A percentile compares a stretch with the other conserved stretches of the same genome.
These are phyloP conservation scores for Acanthamoeba sp. DNA, from an alignment of 208 protist species.

Conservation along the genomic window DNA sequence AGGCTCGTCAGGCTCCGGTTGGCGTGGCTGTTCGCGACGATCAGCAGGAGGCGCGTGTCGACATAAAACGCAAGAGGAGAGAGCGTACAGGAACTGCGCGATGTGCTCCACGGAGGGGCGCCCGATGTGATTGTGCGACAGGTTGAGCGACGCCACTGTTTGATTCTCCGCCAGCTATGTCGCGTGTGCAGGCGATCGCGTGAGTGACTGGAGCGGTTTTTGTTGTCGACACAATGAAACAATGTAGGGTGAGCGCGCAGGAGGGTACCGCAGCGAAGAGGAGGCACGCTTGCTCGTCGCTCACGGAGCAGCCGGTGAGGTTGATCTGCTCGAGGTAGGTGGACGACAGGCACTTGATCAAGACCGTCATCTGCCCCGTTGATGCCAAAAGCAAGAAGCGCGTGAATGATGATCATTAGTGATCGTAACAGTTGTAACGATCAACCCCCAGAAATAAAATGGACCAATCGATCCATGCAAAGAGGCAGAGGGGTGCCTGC, in stretches of 20 bases:
- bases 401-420: not conserved
- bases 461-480: too few relatives aligned
- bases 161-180: conserved; percentile 28
- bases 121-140: conserved; percentile 53
- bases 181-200: too few relatives aligned
- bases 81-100: conserved; percentile 41
- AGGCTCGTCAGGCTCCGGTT: conserved; percentile 20
- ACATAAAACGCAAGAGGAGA: not conserved
- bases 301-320: conserved; percentile 22
- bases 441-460: too few relatives aligned
- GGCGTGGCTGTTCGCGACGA: not conserved
- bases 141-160: not conserved
- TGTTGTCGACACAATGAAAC: not conserved
- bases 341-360: conserved; percentile 12
- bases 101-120: conserved; percentile 50
- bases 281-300: conserved; percentile 37
- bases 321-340: conserved; percentile 30
- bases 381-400: not conserved
- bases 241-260: not conserved
- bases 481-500: not conserved
- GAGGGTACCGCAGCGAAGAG: conserved; percentile 15
- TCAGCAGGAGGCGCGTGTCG: not conserved
- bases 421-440: too few relatives aligned
- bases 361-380: not conserved
- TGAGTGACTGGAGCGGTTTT: not conserved